Base-by-base conservation (phyloP, 805 yeast genomes). In the Pichia occidentalis region DNA sequence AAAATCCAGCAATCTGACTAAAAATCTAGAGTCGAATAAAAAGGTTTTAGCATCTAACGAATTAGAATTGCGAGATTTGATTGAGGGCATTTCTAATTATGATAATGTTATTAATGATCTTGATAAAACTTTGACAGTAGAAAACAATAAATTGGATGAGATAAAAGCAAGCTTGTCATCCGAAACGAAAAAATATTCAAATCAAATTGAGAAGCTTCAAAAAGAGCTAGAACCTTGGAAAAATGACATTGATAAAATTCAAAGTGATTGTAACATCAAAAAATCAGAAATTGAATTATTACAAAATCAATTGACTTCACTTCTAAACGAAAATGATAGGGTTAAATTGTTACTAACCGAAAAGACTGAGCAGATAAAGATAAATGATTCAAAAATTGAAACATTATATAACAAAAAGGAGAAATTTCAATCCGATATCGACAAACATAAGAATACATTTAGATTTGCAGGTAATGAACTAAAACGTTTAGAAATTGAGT, bases 151-250 rank as follows among this genome's bases (percentile, higher is more conserved):
- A n/a, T 60, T 90, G 17, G 82, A 77, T 37, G 69, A 69, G 19
- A 77, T 88, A 10, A 75, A 87, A 50, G 48, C 67, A 7, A 75
- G 74, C 21, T 67, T 92, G 32, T 76, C 85, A 7, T 80, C 75
- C 32, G 85, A 85, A 54, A 90, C 97, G 0, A 69, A 76, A 9
- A 77, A 63, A 2, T 69, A 81, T 39, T 74, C 88, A 1, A 70
- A 68, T 7, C 71, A 83, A 50, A 81, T 88, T 36, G 82, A 75
- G 47, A 49, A 52, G 11, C 60, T 77, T 27, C 88, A 85, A 54
- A 68, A 66, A 7, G 68, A 80, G 43, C 61, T 86, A 6, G 88
- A 84, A 47, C 98, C 97, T 0, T 86, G 94, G 88, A 76, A 75
- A 42, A 79, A 72, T 20, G 71, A 76, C 45, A 61, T 87, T 22